phyloP scores from a whole-genome alignment of 768 basidiomycete genomes.

The Termitomyces sp. region DNA sequence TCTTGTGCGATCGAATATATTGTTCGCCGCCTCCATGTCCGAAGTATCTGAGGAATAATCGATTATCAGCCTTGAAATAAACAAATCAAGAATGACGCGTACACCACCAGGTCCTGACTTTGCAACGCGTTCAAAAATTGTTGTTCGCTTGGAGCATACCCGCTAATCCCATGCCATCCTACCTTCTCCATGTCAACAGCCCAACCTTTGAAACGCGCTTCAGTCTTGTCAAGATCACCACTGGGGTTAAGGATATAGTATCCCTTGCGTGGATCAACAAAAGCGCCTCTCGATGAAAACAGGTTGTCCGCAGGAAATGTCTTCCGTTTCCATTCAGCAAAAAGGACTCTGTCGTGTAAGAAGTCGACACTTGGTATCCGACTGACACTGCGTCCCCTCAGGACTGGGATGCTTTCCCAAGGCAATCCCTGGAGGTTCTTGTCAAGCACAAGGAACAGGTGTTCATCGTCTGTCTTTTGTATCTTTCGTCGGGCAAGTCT shows the following conservation, averaged over 20 bases:
- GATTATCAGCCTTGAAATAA: not conserved
- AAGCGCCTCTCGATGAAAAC: conserved; percentile 39
- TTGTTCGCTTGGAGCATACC: conserved; percentile 76
- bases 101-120: conserved; percentile 87
- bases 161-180: conserved; percentile 85
- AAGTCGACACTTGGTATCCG: conserved; percentile 92
- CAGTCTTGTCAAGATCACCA: conserved; percentile 82
- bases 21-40: conserved; percentile 97
- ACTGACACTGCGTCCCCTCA: conserved; percentile 83
- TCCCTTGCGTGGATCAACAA: conserved; percentile 64
- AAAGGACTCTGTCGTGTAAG: conserved; percentile 75
- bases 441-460: conserved; percentile 87
- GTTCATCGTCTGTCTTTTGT: conserved; percentile 48
- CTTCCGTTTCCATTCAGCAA: conserved; percentile 44
- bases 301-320: conserved; percentile 16
- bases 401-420: conserved; percentile 91
- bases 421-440: conserved; percentile 86
- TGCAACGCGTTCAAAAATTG: conserved; percentile 74
- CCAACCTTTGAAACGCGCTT: conserved; percentile 82
- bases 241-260: conserved; percentile 91
- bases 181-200: conserved; percentile 61
- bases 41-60: conserved; percentile 67
- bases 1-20: conserved; percentile 84
- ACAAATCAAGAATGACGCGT: conserved; percentile 30
- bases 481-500: conserved; percentile 25